Base-by-base conservation (phyloP, 2,329 filamentous ascomycete genomes). In the Juglanconis oblonga region DNA sequence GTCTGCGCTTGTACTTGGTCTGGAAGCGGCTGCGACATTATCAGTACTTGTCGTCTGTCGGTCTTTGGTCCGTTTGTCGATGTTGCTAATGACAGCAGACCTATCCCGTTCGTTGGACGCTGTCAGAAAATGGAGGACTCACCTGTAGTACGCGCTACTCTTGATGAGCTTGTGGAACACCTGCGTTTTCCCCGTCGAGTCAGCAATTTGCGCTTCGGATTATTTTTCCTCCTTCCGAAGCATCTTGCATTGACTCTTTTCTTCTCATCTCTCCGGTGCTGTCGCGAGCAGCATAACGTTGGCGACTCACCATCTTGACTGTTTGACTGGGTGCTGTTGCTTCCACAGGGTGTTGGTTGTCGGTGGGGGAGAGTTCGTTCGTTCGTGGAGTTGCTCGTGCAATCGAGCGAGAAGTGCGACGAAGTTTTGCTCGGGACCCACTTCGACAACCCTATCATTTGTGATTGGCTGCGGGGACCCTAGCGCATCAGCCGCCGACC, bases 181-280 rank as follows among this genome's bases (percentile, higher is more conserved):
- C 92, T 97, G 77, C 71, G 67, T 70, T 68, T 76, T 64, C 77
- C 79, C 79, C 82, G 84, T 79, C 88, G 91, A 97, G 92, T 97
- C 93, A 97, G 94, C 94, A 97, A 97, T 97, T 97, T 87, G 87
- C 93, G 92, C 93, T 97, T 97, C 93, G 97, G 93, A 86, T 66
- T 55, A 50, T 61, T 69, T 73, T 69, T 75, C 72, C 68, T 73
- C 77, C 78, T 80, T 90, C 91, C 93, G 94, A 97, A 97, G 92
- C 92, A 96, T 92, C 91, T 97, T 97, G 94, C 92, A 86, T 83
- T 82, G 91, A 95, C 90, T 90, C 89, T 66, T 67, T 65, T 38
- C 13, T 47, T 35, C 52, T 59, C 58, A 58, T 57, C 36, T 38
- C 29, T 32, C 13, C 10, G 13, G 11, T 14, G 42, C 52, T 31